These are phyloP conservation scores for Solanum neorickii DNA, from an alignment of 257 asterid genomes.

Conservation along the genomic window DNA sequence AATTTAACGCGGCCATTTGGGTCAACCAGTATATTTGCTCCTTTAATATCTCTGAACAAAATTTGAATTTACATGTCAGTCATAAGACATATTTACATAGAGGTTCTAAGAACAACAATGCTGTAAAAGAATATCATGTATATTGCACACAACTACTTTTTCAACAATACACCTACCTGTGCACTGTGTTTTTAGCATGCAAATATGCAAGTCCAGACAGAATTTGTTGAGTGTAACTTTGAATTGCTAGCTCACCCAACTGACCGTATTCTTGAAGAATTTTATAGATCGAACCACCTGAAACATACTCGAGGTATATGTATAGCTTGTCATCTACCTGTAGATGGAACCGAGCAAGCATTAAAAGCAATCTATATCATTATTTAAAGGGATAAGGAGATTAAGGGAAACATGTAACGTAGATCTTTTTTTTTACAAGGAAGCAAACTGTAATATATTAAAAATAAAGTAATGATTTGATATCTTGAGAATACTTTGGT, in stretches of 20 bases:
- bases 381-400: not conserved
- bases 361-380: not conserved
- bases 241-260: conserved; percentile 81
- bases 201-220: conserved; percentile 84
- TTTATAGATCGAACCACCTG: conserved; percentile 93
- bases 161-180: conserved; percentile 38
- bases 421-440: not conserved
- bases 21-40: conserved; percentile 94
- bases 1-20: conserved; percentile 86
- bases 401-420: not conserved
- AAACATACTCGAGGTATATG: conserved; percentile 84
- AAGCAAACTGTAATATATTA: not conserved
- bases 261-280: conserved; percentile 86
- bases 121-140: not conserved
- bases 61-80: not conserved
- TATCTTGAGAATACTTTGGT: not conserved
- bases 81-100: not conserved
- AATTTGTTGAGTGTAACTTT: conserved; percentile 87
- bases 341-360: conserved; percentile 5
- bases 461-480: not conserved
- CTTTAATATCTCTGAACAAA: conserved; percentile 81
- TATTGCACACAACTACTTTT: not conserved
- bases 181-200: conserved; percentile 79
- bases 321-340: conserved; percentile 72
- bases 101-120: not conserved